Evolutionary conservation across 2,329 filamentous ascomycete species (phyloP), one percentile per base, ranked within the genome.

Genomic region (Sphaerulina musiva): DNA sequence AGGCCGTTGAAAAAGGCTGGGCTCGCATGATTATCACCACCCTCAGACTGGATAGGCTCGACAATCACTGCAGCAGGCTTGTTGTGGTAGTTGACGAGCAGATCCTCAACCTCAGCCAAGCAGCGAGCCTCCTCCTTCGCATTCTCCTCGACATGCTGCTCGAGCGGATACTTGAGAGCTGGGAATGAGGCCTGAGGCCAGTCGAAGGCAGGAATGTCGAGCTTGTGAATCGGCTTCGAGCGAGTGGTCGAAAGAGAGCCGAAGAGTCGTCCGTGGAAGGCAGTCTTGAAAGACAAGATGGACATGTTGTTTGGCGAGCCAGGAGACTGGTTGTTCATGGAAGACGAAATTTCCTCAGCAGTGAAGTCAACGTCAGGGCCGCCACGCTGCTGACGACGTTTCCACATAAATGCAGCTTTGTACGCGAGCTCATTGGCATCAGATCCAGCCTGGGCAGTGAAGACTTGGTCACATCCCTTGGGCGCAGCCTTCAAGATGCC

Each of bases 341-440:
- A 78, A 8, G 82, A 84, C 45, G 76, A 69, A 56, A 91, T 77
- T 72, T 95, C 91, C 66, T 87, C 82, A 49, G 83, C 74, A 34
- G 86, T 87, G 76, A 95, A 95, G 54, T 92, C 87, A 52, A 85
- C 86, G 38, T 85, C 72, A 44, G 82, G 76, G 6, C 89, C 89
- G 62, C 89, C 89, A 58, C 91, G 87, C 73, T 93, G 82, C 59
- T 83, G 79, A 72, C 89, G 87, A 46, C 87, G 84, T 68, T 86
- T 85, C 80, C 86, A 95, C 85, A 95, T 95, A 76, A 95, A 95
- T 47, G 91, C 90, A 7, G 90, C 90, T 76, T 95, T 95, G 81
- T 89, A 95, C 42, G 91, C 91, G 34, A 88, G 87, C 76, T 95
- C 91, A 75, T 95, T 95, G 73, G 90, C 90, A 67, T 95, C 90